Evolutionary conservation across 345 rosid species (phyloP), one percentile per base, ranked within the genome.

Genomic region (Viola odorata): DNA sequence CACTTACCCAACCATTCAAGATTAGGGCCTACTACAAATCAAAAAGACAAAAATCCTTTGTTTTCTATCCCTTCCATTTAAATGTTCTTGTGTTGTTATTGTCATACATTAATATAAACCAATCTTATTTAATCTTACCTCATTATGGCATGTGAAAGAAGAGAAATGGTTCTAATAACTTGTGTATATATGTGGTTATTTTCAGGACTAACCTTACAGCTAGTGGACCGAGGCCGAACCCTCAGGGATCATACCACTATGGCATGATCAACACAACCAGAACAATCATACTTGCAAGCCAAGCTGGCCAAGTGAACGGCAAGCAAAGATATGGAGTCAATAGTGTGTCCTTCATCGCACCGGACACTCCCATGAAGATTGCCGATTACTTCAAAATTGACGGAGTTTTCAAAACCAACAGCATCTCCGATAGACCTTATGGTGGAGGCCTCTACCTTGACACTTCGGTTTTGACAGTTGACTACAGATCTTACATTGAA

Each of bases 241-340:
- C 98, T 2, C 98, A 92, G 78, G 98, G 98, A 8, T 92, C 98
- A 0, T 94, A 90, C 79, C 96, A 94, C 65, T 94, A 94, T 52
- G 99, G 99, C 11, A 42, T 84, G 83, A 86, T 94, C 66, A 87
- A 85, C 73, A 78, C 83, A 36, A 75, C 77, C 69, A 88, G 90
- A 60, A 89, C 97, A 15, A 75, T 92, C 57, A 70, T 76, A 12
- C 73, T 92, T 12, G 82, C 83, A 3, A 92, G 76, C 78, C 85
- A 91, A 0, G 97, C 96, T 0, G 97, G 87, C 14, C 71, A 60
- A 41, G 86, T 92, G 45, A 86, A 85, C 60, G 90, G 96, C 55
- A 92, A 92, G 82, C 98, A 81, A 74, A 82, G 95, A 72, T 87
- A 77, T 15, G 91, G 94, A 0, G 79, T 89, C 68, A 92, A 92